Evolutionary conservation across 1,284 basidiomycete genomes (phyloP).

Genomic region (Austroboletus novae-zelandiae): DNA sequence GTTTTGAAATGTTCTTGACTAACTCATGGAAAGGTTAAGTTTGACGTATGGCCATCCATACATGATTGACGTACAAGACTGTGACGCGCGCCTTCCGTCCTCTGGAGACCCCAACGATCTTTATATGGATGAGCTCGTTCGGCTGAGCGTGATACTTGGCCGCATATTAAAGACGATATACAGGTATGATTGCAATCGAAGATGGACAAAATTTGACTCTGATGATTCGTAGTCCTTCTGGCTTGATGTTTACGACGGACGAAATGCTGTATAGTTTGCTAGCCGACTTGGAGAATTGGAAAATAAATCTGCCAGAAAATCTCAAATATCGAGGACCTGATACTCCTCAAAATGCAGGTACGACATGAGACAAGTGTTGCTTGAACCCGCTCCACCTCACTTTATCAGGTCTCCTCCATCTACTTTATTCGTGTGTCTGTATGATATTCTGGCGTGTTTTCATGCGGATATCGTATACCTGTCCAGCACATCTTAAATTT

Average conservation of each 20-base stretch:
- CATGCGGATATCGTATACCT: conserved; percentile 90
- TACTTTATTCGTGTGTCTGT: conserved; percentile 83
- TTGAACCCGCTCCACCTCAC: conserved; percentile 3
- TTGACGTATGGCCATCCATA: conserved; percentile 82
- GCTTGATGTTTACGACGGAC: conserved; percentile 79
- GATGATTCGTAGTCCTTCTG: conserved; percentile 63
- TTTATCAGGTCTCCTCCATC: conserved; percentile 71
- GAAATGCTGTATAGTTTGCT: conserved; percentile 69
- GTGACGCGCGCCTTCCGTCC: conserved; percentile 85
- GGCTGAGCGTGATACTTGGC: conserved; percentile 84
- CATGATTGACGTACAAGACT: conserved; percentile 92
- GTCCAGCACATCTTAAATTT: conserved; percentile 83
- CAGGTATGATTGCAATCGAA: conserved; percentile 45
- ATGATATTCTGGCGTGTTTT: conserved; percentile 94
- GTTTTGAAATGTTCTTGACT: conserved; percentile 6
- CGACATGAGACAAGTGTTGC: conserved; percentile 23
- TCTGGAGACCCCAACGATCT: conserved; percentile 69
- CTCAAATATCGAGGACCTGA: conserved; percentile 73
- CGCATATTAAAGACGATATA: conserved; percentile 90
- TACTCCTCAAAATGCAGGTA: conserved; percentile 61
- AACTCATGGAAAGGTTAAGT: conserved; percentile 54
- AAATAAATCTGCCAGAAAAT: conserved; percentile 67
- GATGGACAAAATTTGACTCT: conserved; percentile 1
- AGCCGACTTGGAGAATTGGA: conserved; percentile 78
- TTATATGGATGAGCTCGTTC: conserved; percentile 84